Percentiles rank a stretch among this genome's conserved stretches.
phyloP scores from a whole-genome alignment of 306 rosid species.

The Sicyos baderoa region DNA sequence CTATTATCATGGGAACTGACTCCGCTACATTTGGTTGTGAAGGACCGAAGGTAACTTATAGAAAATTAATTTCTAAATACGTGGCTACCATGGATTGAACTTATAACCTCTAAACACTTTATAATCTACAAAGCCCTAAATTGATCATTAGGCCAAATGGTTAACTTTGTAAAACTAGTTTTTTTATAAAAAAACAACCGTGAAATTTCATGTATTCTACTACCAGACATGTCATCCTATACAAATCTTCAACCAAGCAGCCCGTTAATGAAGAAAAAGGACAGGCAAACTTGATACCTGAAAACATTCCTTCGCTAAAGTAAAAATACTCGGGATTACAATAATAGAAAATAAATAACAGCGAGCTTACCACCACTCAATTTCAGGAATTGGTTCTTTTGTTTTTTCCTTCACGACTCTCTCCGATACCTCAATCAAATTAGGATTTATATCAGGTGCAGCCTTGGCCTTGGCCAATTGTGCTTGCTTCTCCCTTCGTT shows the following conservation, averaged over 20 bases:
- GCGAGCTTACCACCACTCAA: slow-evolving; percentile 85
- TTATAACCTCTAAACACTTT: too few relatives aligned
- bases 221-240: too few relatives aligned
- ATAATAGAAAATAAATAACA: slow-evolving; percentile 19
- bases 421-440: slow-evolving; percentile 82
- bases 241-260: neutral
- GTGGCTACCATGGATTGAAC: too few relatives aligned
- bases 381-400: slow-evolving; percentile 80
- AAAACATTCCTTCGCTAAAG: neutral
- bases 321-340: neutral
- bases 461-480: slow-evolving; percentile 94
- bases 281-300: neutral
- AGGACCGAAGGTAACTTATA: too few relatives aligned
- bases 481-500: slow-evolving; percentile 84
- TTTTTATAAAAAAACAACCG: too few relatives aligned
- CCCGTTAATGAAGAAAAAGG: neutral
- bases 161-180: too few relatives aligned
- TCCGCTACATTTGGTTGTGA: too few relatives aligned
- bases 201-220: too few relatives aligned
- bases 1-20: too few relatives aligned
- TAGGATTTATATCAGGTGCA: slow-evolving; percentile 91
- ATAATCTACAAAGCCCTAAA: too few relatives aligned
- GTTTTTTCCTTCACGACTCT: slow-evolving; percentile 79
- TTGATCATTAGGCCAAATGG: too few relatives aligned
- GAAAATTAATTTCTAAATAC: too few relatives aligned